Percentiles rank a stretch among this genome's conserved stretches.
These are phyloP conservation scores for Protomyces arabidopsidicola DNA, from an alignment of 1,139 yeast species.

Conservation along the genomic window DNA sequence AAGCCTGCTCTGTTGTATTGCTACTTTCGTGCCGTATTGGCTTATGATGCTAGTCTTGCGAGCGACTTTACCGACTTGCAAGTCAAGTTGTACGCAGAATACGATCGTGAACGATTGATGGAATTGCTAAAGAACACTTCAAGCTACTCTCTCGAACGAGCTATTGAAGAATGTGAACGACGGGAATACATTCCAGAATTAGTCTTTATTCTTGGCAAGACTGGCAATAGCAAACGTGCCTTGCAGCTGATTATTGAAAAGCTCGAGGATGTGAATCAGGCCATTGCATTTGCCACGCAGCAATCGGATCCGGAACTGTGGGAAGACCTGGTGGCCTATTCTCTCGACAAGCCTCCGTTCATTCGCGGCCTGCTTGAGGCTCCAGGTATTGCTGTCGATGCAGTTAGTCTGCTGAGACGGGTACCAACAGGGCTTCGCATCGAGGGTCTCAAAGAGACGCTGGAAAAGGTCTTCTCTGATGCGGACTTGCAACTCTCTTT, in stretches of 20 bases:
- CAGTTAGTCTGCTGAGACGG: constrained; percentile 59
- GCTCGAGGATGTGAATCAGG: constrained; percentile 70
- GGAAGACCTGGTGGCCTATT: constrained; percentile 66
- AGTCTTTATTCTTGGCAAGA: constrained; percentile 73
- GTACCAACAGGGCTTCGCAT: constrained; percentile 62
- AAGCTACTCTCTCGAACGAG: constrained; percentile 66
- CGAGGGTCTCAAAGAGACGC: constrained; percentile 58
- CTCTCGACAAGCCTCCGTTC: constrained; percentile 67
- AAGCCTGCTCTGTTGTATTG: constrained; percentile 49
- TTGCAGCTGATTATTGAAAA: constrained; percentile 69
- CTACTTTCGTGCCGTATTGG: constrained; percentile 55
- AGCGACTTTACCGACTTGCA: constrained; percentile 61
- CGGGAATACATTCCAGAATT: constrained; percentile 59
- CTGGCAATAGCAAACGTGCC: constrained; percentile 77
- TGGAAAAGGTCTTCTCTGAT: constrained; percentile 60
- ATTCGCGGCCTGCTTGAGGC: constrained; percentile 68
- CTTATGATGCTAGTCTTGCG: constrained; percentile 52
- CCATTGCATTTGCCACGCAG: constrained; percentile 71
- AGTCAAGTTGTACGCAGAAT: constrained; percentile 60
- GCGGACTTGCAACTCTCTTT: constrained; percentile 44
- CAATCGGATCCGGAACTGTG: constrained; percentile 73
- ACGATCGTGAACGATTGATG: constrained; percentile 51
- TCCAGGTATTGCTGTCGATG: constrained; percentile 53
- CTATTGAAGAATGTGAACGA: constrained; percentile 59
- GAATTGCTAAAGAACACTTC: constrained; percentile 50